phyloP scores from a whole-genome alignment of 768 basidiomycete species.

The Multifurca ochricompacta region DNA sequence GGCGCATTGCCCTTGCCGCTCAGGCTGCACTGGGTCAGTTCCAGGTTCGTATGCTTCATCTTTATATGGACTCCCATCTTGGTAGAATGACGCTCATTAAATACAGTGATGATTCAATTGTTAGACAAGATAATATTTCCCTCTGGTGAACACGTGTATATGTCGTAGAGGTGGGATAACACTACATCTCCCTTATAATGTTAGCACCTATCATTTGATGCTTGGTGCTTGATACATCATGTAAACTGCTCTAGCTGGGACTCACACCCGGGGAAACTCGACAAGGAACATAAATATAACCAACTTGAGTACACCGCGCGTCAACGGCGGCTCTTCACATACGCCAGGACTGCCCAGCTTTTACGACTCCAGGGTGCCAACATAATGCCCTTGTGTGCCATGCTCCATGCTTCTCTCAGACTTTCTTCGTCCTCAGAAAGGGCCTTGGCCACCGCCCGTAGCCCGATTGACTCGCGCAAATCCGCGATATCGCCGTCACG shows the following conservation, averaged over 20 bases:
- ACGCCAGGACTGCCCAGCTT: conserved; percentile 57
- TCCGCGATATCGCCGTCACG: conserved; percentile 30
- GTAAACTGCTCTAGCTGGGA: background rate
- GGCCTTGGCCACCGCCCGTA: conserved; percentile 42
- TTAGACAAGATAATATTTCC: background rate
- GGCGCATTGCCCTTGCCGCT: conserved; percentile 46
- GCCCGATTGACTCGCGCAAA: conserved; percentile 36
- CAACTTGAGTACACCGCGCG: background rate
- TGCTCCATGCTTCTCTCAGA: conserved; percentile 30
- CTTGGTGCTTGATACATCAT: background rate
- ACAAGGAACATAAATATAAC: background rate
- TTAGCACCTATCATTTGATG: background rate
- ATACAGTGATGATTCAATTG: background rate
- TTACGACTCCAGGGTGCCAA: conserved; percentile 44
- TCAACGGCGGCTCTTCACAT: conserved; percentile 29
- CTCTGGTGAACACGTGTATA: background rate
- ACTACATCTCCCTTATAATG: conserved; percentile 13
- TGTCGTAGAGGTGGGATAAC: conserved; percentile 10
- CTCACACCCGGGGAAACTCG: background rate
- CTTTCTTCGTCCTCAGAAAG: conserved; percentile 9
- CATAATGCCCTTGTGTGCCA: conserved; percentile 58
- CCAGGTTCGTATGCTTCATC: background rate
- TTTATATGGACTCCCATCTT: background rate
- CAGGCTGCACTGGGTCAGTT: conserved; percentile 27
- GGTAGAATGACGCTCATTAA: background rate